Conservation (phyloP, 2,329 filamentous ascomycete species). For the Oidium heveae region DNA sequence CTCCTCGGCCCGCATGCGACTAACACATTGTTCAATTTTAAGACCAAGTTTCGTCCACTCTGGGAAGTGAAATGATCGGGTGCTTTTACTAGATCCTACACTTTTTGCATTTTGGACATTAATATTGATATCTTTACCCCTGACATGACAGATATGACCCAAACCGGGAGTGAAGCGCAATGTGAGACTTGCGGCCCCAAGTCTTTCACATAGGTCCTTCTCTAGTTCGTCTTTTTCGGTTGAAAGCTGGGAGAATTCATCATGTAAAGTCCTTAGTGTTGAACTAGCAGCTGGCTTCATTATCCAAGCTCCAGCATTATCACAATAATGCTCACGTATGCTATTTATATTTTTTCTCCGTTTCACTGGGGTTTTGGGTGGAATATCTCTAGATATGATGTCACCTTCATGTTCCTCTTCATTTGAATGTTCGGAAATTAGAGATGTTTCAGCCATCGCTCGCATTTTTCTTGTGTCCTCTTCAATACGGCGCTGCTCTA, state of each 20-base stretch:
- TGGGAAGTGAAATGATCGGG: slow-evolving; percentile 58
- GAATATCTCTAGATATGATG: not conserved
- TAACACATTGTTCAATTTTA: slow-evolving; percentile 49
- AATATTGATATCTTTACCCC: slow-evolving; percentile 40
- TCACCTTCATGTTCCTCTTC: slow-evolving; percentile 22
- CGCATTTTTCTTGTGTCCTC: slow-evolving; percentile 45
- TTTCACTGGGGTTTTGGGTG: slow-evolving; percentile 1
- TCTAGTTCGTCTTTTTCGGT: slow-evolving; percentile 35
- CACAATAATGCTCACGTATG: slow-evolving; percentile 30
- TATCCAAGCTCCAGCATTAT: slow-evolving; percentile 34
- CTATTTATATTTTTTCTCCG: slow-evolving; percentile 21
- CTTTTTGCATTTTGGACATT: slow-evolving; percentile 16
- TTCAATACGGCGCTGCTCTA: slow-evolving; percentile 55
- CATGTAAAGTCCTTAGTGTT: slow-evolving; percentile 40
- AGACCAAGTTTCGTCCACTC: slow-evolving; percentile 68
- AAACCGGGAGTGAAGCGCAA: slow-evolving; percentile 70
- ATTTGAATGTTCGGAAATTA: slow-evolving; percentile 36
- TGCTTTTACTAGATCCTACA: slow-evolving; percentile 60
- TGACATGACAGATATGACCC: slow-evolving; percentile 78
- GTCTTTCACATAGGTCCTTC: slow-evolving; percentile 31
- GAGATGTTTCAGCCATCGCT: slow-evolving; percentile 45
- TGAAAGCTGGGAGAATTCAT: slow-evolving; percentile 32
- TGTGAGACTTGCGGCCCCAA: slow-evolving; percentile 39
- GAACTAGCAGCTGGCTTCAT: slow-evolving; percentile 45
- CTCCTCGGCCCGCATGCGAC: slow-evolving; percentile 65